Evolutionary conservation across 768 basidiomycete species (phyloP), one percentile per base, ranked within the genome.

Genomic region (Kwoniella sp.): DNA sequence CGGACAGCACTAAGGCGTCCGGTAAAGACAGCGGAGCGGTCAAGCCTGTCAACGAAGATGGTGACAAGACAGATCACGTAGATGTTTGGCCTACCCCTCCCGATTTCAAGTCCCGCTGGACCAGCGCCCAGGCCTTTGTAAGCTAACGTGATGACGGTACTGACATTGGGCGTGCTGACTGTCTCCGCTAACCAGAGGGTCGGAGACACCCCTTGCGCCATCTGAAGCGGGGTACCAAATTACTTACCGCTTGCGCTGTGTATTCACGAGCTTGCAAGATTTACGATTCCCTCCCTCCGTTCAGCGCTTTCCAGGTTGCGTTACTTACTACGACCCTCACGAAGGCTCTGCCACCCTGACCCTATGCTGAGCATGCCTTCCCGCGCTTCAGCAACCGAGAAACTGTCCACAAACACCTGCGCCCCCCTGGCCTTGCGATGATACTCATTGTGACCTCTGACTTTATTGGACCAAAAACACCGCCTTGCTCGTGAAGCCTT

Each of bases 1-100:
- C 48, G 5, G 43, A 52, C 22, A 52, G 50, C 23, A 52, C 50
- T 23, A 45, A 26, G 23, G 29, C 31, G 14, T 52, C 50, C n/a
- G 19, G 22, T 8, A 10, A 28, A 2, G 29, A 11, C 5, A 14
- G 3, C 19, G 20, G 15, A 20, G 29, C 38, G 14, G 48, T 22
- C n/a, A 38, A 19, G 9, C 10, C 26, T 20, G 17, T 32, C n/a
- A n/a, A n/a, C n/a, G n/a, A n/a, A n/a, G n/a, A n/a, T n/a, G n/a
- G n/a, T n/a, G n/a, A n/a, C n/a, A n/a, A 38, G 37, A 19, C 37
- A 6, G 37, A 38, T 7, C 19, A 38, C 12, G 23, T 8, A 14
- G 23, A 38, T 32, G 19, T 17, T 7, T 29, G 38, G 17, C 10
- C 36, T 0, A n/a, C 28, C 23, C 29, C n/a, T 41, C 25, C 47